A percentile compares a stretch with the other conserved stretches of the same genome.
Conservation (phyloP, 2,329 filamentous ascomycete species). For the Lecanosticta acicola region DNA sequence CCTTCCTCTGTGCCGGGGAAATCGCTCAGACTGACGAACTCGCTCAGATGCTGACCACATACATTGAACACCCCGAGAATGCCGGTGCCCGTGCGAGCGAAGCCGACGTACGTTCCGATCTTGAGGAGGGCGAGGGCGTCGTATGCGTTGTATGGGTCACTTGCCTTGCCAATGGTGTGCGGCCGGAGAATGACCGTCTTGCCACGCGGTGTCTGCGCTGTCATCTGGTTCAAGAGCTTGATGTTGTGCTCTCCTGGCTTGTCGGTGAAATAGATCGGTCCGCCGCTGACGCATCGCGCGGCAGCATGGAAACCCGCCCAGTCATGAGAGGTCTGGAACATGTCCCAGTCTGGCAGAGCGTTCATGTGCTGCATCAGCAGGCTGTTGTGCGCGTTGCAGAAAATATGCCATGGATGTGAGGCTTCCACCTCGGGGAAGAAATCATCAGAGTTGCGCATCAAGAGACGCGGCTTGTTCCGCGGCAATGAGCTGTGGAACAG, state of each 20-base stretch:
- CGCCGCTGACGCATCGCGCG: slow-evolving; percentile 80
- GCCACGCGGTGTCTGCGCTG: slow-evolving; percentile 63
- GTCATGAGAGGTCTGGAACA: slow-evolving; percentile 62
- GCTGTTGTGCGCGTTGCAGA: slow-evolving; percentile 84
- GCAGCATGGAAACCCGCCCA: slow-evolving; percentile 85
- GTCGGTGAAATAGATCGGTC: slow-evolving; percentile 92
- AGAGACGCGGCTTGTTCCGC: slow-evolving; percentile 64
- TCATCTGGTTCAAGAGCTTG: slow-evolving; percentile 72
- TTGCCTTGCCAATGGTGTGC: slow-evolving; percentile 64
- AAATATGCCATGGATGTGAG: slow-evolving; percentile 91
- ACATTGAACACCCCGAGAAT: slow-evolving; percentile 85
- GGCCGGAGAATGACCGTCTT: slow-evolving; percentile 78
- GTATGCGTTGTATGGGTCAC: slow-evolving; percentile 70
- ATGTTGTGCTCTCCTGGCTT: slow-evolving; percentile 75
- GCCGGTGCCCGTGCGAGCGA: slow-evolving; percentile 61
- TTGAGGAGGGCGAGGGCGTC: slow-evolving; percentile 69
- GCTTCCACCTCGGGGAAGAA: slow-evolving; percentile 80
- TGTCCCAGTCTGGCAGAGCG: slow-evolving; percentile 76
- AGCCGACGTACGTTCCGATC: slow-evolving; percentile 70
- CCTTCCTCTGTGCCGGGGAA: slow-evolving; percentile 65
- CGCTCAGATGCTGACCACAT: slow-evolving; percentile 54
- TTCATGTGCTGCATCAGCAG: slow-evolving; percentile 81
- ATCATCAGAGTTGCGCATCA: slow-evolving; percentile 82
- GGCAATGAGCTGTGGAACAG: slow-evolving; percentile 80
- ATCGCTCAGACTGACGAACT: slow-evolving; percentile 62